Evolutionary conservation across 495 filamentous ascomycete genomes (phyloP), one percentile per base, ranked within the genome.

Genomic region (Baudoinia panamericana): DNA sequence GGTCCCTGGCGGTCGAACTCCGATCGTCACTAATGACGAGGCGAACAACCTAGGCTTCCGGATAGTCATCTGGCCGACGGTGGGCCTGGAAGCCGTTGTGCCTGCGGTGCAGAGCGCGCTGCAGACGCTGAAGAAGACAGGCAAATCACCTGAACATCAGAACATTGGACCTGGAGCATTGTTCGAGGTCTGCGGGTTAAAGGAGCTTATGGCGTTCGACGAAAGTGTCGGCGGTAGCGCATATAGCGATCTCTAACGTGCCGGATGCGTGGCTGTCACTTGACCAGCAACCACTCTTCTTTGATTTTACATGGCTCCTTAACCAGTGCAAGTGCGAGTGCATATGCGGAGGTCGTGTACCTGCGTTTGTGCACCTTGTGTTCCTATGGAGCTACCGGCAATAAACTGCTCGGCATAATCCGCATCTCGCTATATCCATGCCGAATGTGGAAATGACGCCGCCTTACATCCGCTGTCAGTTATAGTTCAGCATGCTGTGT

Each of bases 11-110:
- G 76, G 77, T 10, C 68, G 67, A 10, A 70, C 61, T 1, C 76
- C 77, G 0, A 50, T 69, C 5, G 71, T 78, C 17, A 71, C 65
- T 7, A 66, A 65, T 13, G 54, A 67, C 4, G 71, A 78, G 51
- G 74, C 76, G 0, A 53, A 64, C 40, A 64, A 70, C 31, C 63
- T 81, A 57, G 76, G 78, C 2, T 82, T 73, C 53, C 58, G 64
- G 28, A 70, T 81, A 27, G 73, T 78, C 34, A 78, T 82, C 33
- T 60, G 43, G 40, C 56, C 56, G 7, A 44, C 26, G 5, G 6
- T 55, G 30, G 45, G 37, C 4, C 31, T 60, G 11, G 55, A 56
- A 35, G 48, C 51, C 5, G 48, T 56, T 21, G 37, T 50, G 11
- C 36, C 51, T 16, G 41, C 51, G 28, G 56, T 55, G 40, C 42